Evolutionary conservation across 164 flowering plant genomes (phyloP).

Genomic region (Houttuynia cordata): DNA sequence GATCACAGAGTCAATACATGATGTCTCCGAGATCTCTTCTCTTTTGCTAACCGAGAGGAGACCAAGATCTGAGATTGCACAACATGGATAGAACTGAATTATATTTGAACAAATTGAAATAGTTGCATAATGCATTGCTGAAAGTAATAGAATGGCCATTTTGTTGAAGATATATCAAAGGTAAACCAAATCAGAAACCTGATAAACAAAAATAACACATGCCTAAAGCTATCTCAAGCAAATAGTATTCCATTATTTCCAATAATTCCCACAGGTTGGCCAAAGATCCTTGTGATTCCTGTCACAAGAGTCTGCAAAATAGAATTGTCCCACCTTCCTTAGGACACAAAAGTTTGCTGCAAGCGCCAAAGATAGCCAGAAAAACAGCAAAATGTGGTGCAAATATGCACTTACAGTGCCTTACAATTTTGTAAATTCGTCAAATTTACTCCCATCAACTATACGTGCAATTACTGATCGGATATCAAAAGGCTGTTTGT

Average conservation of each 20-base stretch:
- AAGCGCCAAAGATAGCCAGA: background rate
- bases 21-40: no score
- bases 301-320: constrained; percentile 86
- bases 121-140: no score
- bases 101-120: no score
- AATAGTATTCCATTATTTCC: constrained; percentile 96
- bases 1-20: no score
- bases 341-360: background rate
- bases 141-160: no score
- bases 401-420: constrained; percentile 77
- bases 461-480: constrained; percentile 85
- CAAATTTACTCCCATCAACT: constrained; percentile 96
- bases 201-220: no score
- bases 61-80: no score
- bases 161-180: no score
- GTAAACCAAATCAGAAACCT: no score
- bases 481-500: constrained; percentile 80
- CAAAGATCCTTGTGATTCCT: constrained; percentile 82
- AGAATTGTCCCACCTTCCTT: constrained; percentile 1
- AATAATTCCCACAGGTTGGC: constrained; percentile 86
- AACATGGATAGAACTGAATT: no score
- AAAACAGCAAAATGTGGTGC: background rate
- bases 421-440: constrained; percentile 97
- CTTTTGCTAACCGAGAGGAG: no score
- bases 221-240: constrained; percentile 9